Evolutionary conservation across 2,329 filamentous ascomycete species (phyloP).

Genomic region (Fusarium vanettenii): DNA sequence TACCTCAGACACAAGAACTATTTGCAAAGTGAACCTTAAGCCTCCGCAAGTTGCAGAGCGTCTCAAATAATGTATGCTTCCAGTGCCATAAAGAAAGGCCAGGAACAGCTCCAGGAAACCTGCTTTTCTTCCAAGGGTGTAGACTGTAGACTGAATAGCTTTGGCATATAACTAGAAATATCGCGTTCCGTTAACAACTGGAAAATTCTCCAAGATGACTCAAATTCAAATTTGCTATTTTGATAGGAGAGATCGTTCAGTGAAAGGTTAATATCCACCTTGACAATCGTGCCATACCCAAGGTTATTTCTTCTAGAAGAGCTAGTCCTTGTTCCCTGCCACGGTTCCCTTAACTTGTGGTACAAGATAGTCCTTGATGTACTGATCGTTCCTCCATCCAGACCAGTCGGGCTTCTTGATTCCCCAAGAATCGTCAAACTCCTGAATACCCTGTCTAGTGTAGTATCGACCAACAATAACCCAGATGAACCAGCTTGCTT

Average conservation of each 20-base stretch:
- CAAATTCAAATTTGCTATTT: not conserved
- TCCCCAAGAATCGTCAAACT: slow-evolving; percentile 69
- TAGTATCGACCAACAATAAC: slow-evolving; percentile 70
- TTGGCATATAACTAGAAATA: not conserved
- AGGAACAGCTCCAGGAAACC: not conserved
- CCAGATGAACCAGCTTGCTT: slow-evolving; percentile 69
- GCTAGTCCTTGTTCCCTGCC: not conserved
- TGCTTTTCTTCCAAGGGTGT: no score
- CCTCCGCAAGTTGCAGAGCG: not conserved
- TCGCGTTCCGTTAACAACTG: rapidly evolving
- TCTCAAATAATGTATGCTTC: not conserved
- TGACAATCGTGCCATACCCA: not conserved
- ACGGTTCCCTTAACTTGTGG: not conserved
- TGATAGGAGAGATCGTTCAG: not conserved
- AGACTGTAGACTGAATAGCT: not conserved
- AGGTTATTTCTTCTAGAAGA: not conserved
- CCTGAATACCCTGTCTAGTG: slow-evolving; percentile 62
- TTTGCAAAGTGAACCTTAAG: not conserved
- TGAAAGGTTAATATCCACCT: not conserved
- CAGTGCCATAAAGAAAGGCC: not conserved
- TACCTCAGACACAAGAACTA: not conserved
- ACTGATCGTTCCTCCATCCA: slow-evolving; percentile 58
- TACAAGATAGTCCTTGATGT: slow-evolving; percentile 47
- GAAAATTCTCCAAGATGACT: not conserved
- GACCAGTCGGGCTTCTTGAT: slow-evolving; percentile 66